Conservation (phyloP, 1,139 yeast genomes). For the Waltiozyma sp. region DNA sequence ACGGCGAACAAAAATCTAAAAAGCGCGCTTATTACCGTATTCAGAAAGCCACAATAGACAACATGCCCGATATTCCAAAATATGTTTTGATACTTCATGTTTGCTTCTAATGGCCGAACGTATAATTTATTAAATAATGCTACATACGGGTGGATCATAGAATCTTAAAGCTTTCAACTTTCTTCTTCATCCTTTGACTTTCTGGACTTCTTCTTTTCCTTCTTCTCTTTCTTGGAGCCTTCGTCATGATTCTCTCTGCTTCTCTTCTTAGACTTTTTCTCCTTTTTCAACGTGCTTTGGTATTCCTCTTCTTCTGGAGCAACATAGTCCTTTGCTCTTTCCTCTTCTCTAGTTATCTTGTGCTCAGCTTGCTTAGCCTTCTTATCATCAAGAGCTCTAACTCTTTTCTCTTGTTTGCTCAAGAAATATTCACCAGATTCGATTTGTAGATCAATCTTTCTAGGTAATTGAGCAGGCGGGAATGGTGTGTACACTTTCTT, state of each 20-base stretch:
- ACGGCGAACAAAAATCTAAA: neutral
- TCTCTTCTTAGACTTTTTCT: slow-evolving; percentile 19
- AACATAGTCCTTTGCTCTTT: slow-evolving; percentile 65
- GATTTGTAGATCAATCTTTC: slow-evolving; percentile 94
- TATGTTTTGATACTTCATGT: no score
- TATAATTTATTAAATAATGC: neutral
- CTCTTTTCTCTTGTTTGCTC: slow-evolving; percentile 71
- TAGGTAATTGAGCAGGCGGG: slow-evolving; percentile 96
- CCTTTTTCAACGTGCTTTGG: slow-evolving; percentile 15
- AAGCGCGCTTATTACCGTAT: neutral
- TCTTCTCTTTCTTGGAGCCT: slow-evolving; percentile 35
- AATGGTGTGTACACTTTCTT: slow-evolving; percentile 94
- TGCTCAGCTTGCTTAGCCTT: slow-evolving; percentile 67
- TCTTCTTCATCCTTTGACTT: slow-evolving; percentile 15
- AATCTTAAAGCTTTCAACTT: neutral
- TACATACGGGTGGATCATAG: neutral
- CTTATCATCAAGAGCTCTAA: slow-evolving; percentile 64
- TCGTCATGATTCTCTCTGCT: slow-evolving; percentile 22
- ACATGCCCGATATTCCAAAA: no score
- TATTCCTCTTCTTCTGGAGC: slow-evolving; percentile 76
- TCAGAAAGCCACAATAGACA: neutral
- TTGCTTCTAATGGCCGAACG: neutral
- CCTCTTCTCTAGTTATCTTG: slow-evolving; percentile 53
- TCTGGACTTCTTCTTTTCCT: slow-evolving; percentile 18
- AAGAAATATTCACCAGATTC: slow-evolving; percentile 98